Evolutionary conservation across 441 rosid genomes (phyloP).

Genomic region (Hypseocharis bilobata): DNA sequence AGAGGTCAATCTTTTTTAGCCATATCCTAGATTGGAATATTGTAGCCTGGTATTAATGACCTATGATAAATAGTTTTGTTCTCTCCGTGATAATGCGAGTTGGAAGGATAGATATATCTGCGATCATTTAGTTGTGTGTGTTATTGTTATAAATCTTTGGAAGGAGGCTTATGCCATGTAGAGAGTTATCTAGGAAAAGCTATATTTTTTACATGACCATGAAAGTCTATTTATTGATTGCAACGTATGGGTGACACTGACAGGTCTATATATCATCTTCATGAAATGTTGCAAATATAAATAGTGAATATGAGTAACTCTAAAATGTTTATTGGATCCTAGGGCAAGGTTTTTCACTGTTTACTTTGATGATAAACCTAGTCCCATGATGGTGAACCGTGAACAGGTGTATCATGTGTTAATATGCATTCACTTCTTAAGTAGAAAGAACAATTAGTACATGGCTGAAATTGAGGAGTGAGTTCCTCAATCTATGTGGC

Average conservation of each 20-base stretch:
- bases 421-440: neutral
- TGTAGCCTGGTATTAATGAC: neutral
- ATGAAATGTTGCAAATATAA: no score
- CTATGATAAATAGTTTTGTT: neutral
- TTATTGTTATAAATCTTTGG: neutral
- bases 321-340: neutral
- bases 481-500: no score
- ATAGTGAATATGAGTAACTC: neutral
- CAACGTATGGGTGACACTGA: neutral
- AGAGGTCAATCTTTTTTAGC: slow-evolving; percentile 28
- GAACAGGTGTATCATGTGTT: neutral
- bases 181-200: neutral
- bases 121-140: neutral
- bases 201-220: neutral
- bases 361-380: no score
- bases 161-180: neutral
- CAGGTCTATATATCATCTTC: neutral
- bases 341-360: neutral
- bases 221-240: neutral
- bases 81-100: no score
- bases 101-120: neutral
- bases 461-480: no score
- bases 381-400: no score
- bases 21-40: neutral
- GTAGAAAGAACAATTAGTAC: no score